Evolutionary conservation across 2,329 filamentous ascomycete species (phyloP).

Genomic region (Sarocladium kiliense): DNA sequence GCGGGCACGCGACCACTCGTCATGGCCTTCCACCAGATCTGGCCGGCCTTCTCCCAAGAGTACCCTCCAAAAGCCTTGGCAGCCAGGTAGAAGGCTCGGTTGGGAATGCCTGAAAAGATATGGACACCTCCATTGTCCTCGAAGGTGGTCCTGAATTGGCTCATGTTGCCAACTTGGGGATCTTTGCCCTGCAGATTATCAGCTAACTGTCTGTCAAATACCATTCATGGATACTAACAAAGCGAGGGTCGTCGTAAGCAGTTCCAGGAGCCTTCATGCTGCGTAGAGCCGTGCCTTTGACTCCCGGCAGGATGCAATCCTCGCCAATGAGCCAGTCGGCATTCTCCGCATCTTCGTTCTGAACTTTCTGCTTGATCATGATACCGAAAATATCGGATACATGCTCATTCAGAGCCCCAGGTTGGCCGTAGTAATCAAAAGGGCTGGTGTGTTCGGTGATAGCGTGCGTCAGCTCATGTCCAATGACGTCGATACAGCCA

Average conservation of each 20-base stretch:
- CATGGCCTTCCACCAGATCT: constrained; percentile 48
- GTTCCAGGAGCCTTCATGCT: constrained; percentile 50
- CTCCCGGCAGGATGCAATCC: constrained; percentile 42
- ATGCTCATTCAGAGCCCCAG: constrained; percentile 53
- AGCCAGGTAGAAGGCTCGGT: constrained; percentile 49
- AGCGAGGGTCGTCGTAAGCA: constrained; percentile 46
- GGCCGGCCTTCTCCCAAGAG: constrained; percentile 48
- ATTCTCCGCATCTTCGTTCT: constrained; percentile 36
- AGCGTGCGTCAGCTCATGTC: constrained; percentile 52
- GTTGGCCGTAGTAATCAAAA: constrained; percentile 45
- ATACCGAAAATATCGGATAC: constrained; percentile 52
- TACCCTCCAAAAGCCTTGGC: constrained; percentile 44
- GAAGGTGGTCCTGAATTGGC: constrained; percentile 30
- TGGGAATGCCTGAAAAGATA: constrained; percentile 52
- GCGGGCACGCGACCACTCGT: constrained; percentile 34
- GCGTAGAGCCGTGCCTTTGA: constrained; percentile 47
- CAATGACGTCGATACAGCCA: constrained; percentile 49
- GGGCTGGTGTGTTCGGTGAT: constrained; percentile 45
- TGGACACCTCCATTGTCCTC: constrained; percentile 51
- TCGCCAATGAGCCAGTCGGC: constrained; percentile 53
- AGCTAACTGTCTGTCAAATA: no score
- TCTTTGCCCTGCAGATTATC: constrained; percentile 53
- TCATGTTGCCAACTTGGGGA: constrained; percentile 45
- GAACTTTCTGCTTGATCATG: constrained; percentile 50
- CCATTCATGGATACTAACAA: no score